Evolutionary conservation across 2,329 filamentous ascomycete genomes (phyloP).

Genomic region (Xylariales sp.): DNA sequence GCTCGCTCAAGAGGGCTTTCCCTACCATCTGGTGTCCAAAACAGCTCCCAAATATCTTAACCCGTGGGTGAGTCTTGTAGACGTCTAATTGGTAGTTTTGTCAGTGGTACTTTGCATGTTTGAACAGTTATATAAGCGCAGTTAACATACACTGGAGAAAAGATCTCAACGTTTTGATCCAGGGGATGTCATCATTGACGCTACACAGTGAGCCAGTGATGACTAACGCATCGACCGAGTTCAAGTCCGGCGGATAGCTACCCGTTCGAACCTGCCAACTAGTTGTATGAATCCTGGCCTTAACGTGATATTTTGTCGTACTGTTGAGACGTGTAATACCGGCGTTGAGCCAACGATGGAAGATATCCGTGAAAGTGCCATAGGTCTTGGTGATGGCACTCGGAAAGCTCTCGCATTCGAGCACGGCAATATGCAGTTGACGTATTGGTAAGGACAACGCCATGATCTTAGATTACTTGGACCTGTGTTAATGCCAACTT

Average conservation of each 20-base stretch:
- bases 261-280: conserved; percentile 6
- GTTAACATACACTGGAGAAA: conserved; percentile 2
- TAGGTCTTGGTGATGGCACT: conserved; percentile 2
- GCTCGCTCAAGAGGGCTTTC: conserved; percentile 4
- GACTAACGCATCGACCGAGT: conserved; percentile 6
- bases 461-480: not conserved
- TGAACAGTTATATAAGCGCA: not conserved
- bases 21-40: conserved; percentile 10
- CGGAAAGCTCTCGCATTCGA: conserved; percentile 9
- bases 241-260: conserved; percentile 2
- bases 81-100: not conserved
- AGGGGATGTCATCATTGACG: conserved; percentile 6
- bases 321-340: conserved; percentile 3
- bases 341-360: conserved; percentile 7
- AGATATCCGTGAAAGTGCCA: conserved; percentile 8
- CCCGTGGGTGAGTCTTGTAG: conserved; percentile 5
- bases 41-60: conserved; percentile 10
- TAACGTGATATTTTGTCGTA: not conserved
- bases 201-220: conserved; percentile 8
- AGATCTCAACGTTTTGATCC: conserved; percentile 4
- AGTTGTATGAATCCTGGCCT: not conserved
- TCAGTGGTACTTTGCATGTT: not conserved
- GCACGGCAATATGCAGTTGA: conserved; percentile 7
- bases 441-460: not conserved
- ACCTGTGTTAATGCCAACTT: not conserved